Percentiles rank a stretch among this genome's conserved stretches.
These are phyloP conservation scores for Rhodotorula toruloides DNA, from an alignment of 768 basidiomycete species.

Conservation along the genomic window DNA sequence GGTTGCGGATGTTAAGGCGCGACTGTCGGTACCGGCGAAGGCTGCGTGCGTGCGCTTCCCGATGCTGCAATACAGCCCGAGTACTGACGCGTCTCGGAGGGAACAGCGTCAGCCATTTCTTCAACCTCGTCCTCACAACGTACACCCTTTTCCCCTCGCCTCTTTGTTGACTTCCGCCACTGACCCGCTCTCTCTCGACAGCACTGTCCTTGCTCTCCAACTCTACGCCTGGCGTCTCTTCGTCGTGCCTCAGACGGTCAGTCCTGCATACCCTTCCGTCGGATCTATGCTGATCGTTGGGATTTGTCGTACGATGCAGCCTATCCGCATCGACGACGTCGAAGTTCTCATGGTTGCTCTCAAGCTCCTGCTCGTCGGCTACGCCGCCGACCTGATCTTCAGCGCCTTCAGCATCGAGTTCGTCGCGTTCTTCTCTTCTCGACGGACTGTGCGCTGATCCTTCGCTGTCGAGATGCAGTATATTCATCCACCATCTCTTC, in stretches of 20 bases:
- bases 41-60: not conserved
- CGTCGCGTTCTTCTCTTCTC: not conserved
- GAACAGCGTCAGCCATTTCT: not conserved
- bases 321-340: constrained; percentile 10
- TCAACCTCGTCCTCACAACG: not conserved
- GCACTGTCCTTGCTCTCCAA: constrained; percentile 2
- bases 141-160: too few species aligned
- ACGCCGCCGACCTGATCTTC: constrained; percentile 19
- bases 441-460: too few species aligned
- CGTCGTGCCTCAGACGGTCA: not conserved
- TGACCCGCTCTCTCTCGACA: too few species aligned
- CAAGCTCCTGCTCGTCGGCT: constrained; percentile 18
- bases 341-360: not conserved
- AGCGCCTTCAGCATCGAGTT: not conserved
- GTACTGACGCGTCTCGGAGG: too few species aligned
- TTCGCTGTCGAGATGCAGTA: too few species aligned
- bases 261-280: too few species aligned
- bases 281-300: too few species aligned
- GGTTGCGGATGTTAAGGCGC: not conserved
- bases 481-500: constrained; percentile 25
- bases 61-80: too few species aligned
- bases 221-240: constrained; percentile 10
- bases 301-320: too few species aligned
- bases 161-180: too few species aligned
- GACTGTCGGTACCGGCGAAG: not conserved